These are phyloP conservation scores for Austroboletus eburneus DNA, from an alignment of 768 basidiomycete species.

Conservation along the genomic window DNA sequence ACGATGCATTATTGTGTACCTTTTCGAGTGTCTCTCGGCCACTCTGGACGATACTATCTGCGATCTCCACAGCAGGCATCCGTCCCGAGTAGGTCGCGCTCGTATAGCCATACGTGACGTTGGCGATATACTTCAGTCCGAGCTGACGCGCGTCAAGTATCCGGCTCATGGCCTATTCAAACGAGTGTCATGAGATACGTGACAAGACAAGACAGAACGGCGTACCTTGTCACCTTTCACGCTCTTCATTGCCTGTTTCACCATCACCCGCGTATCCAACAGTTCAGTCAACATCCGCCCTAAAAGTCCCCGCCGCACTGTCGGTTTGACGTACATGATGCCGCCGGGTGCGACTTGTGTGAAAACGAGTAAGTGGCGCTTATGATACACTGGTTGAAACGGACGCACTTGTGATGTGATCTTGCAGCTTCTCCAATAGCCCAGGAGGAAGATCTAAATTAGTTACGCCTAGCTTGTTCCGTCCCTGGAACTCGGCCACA, in stretches of 20 bases:
- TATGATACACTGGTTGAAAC: not conserved
- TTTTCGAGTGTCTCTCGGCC: slow-evolving; percentile 95
- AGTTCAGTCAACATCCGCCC: slow-evolving; percentile 91
- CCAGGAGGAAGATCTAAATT: slow-evolving; percentile 67
- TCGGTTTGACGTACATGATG: slow-evolving; percentile 85
- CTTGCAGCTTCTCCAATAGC: slow-evolving; percentile 61
- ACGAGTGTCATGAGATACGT: not conserved
- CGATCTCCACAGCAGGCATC: slow-evolving; percentile 98
- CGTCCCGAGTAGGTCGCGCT: slow-evolving; percentile 91
- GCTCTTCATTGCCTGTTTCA: slow-evolving; percentile 93
- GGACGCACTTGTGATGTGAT: slow-evolving; percentile 68
- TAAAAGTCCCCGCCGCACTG: slow-evolving; percentile 79
- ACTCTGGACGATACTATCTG: slow-evolving; percentile 96
- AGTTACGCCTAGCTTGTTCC: slow-evolving; percentile 82
- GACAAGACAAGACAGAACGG: too few species aligned
- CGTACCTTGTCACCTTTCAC: slow-evolving; percentile 69
- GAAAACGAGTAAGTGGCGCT: not conserved
- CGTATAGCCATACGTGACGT: slow-evolving; percentile 96
- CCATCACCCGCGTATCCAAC: slow-evolving; percentile 94
- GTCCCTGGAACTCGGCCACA: slow-evolving; percentile 79
- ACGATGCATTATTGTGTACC: slow-evolving; percentile 37
- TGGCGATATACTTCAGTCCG: slow-evolving; percentile 89
- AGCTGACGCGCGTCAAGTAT: slow-evolving; percentile 90
- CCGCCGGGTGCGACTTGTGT: slow-evolving; percentile 95
- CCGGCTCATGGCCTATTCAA: slow-evolving; percentile 57